These are phyloP conservation scores for Fusarium sp. DNA, from an alignment of 2,329 filamentous ascomycete species.

Conservation along the genomic window DNA sequence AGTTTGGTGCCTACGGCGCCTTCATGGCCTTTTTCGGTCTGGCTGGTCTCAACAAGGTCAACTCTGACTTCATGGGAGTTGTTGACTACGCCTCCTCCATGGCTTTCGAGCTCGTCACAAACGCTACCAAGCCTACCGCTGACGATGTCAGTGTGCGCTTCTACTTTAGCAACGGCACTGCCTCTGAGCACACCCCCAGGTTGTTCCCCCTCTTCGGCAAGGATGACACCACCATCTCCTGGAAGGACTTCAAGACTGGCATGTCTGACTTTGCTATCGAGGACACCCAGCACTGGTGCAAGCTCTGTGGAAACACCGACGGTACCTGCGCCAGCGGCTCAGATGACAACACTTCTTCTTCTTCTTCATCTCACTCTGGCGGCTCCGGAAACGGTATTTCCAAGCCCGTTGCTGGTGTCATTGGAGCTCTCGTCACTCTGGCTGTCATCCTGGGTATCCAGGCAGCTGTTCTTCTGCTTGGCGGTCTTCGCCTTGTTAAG, in stretches of 20 bases:
- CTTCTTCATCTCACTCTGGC: constrained; percentile 38
- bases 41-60: constrained; percentile 63
- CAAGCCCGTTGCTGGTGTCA: constrained; percentile 82
- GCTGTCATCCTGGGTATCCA: constrained; percentile 63
- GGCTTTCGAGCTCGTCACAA: constrained; percentile 78
- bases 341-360: constrained; percentile 32
- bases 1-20: constrained; percentile 72
- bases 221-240: constrained; percentile 68
- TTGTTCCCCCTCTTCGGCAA: constrained; percentile 73
- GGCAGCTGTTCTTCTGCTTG: constrained; percentile 58
- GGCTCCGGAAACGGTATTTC: constrained; percentile 65
- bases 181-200: constrained; percentile 63
- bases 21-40: constrained; percentile 75
- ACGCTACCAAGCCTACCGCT: constrained; percentile 61
- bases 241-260: constrained; percentile 73
- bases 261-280: constrained; percentile 77
- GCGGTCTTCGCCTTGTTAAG: constrained; percentile 63
- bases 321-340: constrained; percentile 69
- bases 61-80: constrained; percentile 77
- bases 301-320: constrained; percentile 78
- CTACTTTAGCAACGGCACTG: constrained; percentile 71
- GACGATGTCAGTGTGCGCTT: constrained; percentile 70
- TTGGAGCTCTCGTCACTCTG: constrained; percentile 77
- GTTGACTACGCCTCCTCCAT: constrained; percentile 88
- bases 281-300: constrained; percentile 78